These are phyloP conservation scores for Clathrospora elynae DNA, from an alignment of 2,329 filamentous ascomycete species.

Conservation along the genomic window DNA sequence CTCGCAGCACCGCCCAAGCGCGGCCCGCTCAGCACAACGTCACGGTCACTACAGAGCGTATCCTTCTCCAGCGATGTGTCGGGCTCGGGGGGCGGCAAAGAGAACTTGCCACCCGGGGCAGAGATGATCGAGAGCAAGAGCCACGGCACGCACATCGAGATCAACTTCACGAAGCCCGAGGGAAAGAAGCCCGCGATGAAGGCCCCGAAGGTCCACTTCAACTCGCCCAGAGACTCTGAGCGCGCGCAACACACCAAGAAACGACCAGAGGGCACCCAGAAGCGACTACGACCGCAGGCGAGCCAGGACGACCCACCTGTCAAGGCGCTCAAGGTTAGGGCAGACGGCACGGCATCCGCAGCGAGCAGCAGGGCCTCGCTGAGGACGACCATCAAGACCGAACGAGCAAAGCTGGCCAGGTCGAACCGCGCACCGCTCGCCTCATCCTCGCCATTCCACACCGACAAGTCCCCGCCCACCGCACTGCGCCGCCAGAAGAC, in stretches of 20 bases:
- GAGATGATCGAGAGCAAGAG: slow-evolving; percentile 34
- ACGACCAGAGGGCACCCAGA: slow-evolving; percentile 38
- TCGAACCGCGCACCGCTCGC: slow-evolving; percentile 26
- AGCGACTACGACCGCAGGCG: slow-evolving; percentile 42
- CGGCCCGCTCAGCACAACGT: slow-evolving; percentile 55
- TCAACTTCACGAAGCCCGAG: slow-evolving; percentile 40
- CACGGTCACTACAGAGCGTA: slow-evolving; percentile 48
- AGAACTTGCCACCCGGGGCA: slow-evolving; percentile 64
- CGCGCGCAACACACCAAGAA: slow-evolving; percentile 25
- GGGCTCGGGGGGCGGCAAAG: slow-evolving; percentile 64
- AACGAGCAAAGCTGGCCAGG: slow-evolving; percentile 31
- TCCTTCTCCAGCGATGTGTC: slow-evolving; percentile 53
- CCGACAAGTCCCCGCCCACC: slow-evolving; percentile 45
- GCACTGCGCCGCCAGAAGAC: slow-evolving; percentile 34
- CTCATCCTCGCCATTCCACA: slow-evolving; percentile 46
- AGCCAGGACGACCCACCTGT: slow-evolving; percentile 40
- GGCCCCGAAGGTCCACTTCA: slow-evolving; percentile 37
- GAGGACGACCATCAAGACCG: slow-evolving; percentile 34
- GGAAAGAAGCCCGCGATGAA: slow-evolving; percentile 32
- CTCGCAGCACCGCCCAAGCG: slow-evolving; percentile 56
- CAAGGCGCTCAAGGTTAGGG: slow-evolving; percentile 42
- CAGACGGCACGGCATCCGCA: slow-evolving; percentile 37
- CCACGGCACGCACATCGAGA: slow-evolving; percentile 35
- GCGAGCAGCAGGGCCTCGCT: slow-evolving; percentile 30
- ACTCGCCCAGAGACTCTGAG: slow-evolving; percentile 27